Evolutionary conservation across 2,329 filamentous ascomycete species (phyloP).

Genomic region (Emergomyces pasteurianus): DNA sequence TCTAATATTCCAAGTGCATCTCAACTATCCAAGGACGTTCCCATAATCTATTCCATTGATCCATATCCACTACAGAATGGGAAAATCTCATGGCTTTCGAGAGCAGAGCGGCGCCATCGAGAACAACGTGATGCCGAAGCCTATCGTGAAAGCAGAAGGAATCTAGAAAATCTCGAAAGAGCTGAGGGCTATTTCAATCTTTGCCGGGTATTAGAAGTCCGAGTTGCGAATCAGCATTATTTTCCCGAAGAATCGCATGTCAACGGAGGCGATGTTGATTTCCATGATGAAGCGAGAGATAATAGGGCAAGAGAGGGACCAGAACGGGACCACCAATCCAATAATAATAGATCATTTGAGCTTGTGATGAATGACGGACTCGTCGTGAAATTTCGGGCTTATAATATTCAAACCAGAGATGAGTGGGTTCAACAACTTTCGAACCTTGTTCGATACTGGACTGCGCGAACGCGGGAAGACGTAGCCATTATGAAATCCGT

Average conservation of each 20-base stretch:
- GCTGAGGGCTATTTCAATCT: constrained; percentile 56
- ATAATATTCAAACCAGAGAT: constrained; percentile 44
- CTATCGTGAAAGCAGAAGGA: constrained; percentile 46
- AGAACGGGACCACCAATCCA: background rate
- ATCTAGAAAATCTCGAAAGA: constrained; percentile 44
- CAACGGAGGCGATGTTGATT: constrained; percentile 45
- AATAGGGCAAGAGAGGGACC: constrained; percentile 10
- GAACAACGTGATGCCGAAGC: constrained; percentile 46
- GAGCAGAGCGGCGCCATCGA: constrained; percentile 34
- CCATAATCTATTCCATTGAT: constrained; percentile 49
- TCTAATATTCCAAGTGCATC: constrained; percentile 41
- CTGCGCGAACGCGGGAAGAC: constrained; percentile 43
- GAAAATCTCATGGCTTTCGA: constrained; percentile 45
- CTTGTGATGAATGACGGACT: constrained; percentile 50
- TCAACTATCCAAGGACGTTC: constrained; percentile 45
- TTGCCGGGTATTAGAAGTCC: constrained; percentile 44
- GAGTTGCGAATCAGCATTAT: constrained; percentile 42
- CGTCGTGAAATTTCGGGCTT: constrained; percentile 49
- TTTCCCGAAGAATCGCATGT: constrained; percentile 41
- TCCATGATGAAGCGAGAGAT: constrained; percentile 38
- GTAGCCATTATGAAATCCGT: constrained; percentile 46
- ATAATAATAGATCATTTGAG: constrained; percentile 44
- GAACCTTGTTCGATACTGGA: constrained; percentile 51
- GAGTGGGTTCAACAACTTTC: constrained; percentile 51
- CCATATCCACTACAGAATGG: constrained; percentile 46